A percentile compares a stretch with the other conserved stretches of the same genome.
Evolutionary conservation across 345 rosid genomes (phyloP).

Genomic region (Angophora floribunda): DNA sequence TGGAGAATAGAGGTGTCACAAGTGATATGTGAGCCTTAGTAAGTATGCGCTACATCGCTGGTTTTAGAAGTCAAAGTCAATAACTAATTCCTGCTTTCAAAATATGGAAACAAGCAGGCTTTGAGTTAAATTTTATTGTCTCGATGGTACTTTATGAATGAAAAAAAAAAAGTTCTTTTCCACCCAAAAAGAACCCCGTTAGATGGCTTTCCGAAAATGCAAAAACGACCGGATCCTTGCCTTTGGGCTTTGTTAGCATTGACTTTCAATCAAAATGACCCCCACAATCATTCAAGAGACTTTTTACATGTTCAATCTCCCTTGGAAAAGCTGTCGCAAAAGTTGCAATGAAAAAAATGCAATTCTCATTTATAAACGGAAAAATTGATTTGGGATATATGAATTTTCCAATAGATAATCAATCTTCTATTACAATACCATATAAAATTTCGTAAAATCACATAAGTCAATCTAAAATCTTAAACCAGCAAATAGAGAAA

Average conservation of each 20-base stretch:
- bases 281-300: neutral
- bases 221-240: neutral
- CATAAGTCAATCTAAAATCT: neutral
- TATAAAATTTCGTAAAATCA: neutral
- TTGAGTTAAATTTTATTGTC: too few relatives aligned
- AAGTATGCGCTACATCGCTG: too few relatives aligned
- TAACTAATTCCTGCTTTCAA: too few relatives aligned
- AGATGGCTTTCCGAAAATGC: neutral
- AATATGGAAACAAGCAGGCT: too few relatives aligned
- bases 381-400: too few relatives aligned
- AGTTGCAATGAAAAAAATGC: neutral
- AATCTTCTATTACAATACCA: neutral
- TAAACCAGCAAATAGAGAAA: neutral
- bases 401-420: neutral
- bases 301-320: neutral
- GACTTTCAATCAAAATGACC: neutral
- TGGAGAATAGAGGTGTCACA: too few relatives aligned
- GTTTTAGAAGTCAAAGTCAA: too few relatives aligned
- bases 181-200: accelerated
- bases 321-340: neutral
- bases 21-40: too few relatives aligned
- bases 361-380: neutral
- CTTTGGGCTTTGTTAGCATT: neutral
- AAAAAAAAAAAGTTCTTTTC: too few relatives aligned
- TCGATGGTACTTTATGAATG: neutral